Evolutionary conservation across 2,329 filamentous ascomycete genomes (phyloP), one percentile per base, ranked within the genome.

Genomic region (Epichloe gansuensis): DNA sequence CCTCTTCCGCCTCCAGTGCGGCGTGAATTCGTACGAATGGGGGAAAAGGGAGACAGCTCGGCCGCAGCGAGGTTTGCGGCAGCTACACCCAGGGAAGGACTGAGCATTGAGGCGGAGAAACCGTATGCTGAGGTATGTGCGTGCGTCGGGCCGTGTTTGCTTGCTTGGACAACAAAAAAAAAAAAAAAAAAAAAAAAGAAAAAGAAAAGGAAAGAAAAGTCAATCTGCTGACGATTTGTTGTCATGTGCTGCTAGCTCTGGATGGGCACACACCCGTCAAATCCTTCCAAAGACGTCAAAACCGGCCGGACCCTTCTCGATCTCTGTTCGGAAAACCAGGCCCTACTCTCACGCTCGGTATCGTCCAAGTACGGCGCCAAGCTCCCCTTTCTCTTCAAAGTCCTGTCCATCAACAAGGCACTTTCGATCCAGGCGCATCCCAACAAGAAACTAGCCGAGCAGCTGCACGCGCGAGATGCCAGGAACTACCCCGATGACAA

Each of bases 401-500:
- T 98, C 17, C 80, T 98, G 31, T 95, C 90, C 35, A 93, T 97
- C 72, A 83, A 85, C 71, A 98, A 97, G 69, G 93, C 93, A 11
- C 80, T 98, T 54, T 95, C 90, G 57, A 97, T 98, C 62, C 93
- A 98, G 69, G 93, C 93, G 25, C 93, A 98, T 61, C 90, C 90
- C 50, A 94, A 95, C 74, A 95, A 95, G 80, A 88, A 87, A 71
- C 83, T 74, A 13, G 93, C 93, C 50, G 91, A 94, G 72, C 74
- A 89, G 66, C 75, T 98, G 34, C 93, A 97, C 68, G 80, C 83
- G 41, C 82, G 78, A 57, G 91, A 98, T 65, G 80, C 90, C 48
- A 88, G 88, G 71, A 94, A 98, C 75, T 98, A 98, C 66, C 93
- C 91, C 54, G 90, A 98, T 75, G 91, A 97, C 74, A 98, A 98